phyloP scores from a whole-genome alignment of 1,139 yeast genomes.

The Candida tropicalis region DNA sequence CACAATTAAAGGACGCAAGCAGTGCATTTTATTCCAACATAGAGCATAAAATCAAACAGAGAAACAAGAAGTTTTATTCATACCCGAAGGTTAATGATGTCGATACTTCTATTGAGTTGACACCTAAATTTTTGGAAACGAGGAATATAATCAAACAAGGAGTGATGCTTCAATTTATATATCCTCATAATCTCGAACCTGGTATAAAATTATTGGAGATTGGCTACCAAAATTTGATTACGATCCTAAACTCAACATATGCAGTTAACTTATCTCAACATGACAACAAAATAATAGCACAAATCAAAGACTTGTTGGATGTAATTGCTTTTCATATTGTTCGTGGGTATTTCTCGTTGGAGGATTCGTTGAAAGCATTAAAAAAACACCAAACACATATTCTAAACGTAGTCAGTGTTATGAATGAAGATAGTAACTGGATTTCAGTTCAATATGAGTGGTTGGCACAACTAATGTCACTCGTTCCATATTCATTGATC shows the following conservation, averaged over 20 bases:
- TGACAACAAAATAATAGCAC: slow-evolving; percentile 31
- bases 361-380: slow-evolving; percentile 60
- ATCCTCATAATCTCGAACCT: slow-evolving; percentile 38
- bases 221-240: slow-evolving; percentile 37
- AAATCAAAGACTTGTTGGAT: slow-evolving; percentile 56
- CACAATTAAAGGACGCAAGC: slow-evolving; percentile 33
- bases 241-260: slow-evolving; percentile 22
- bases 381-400: slow-evolving; percentile 68
- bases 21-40: slow-evolving; percentile 38
- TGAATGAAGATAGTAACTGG: slow-evolving; percentile 35
- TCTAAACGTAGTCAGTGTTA: slow-evolving; percentile 33
- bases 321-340: slow-evolving; percentile 63
- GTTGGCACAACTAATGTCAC: slow-evolving; percentile 57
- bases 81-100: slow-evolving; percentile 28
- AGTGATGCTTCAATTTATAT: slow-evolving; percentile 34
- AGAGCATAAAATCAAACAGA: slow-evolving; percentile 35
- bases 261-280: slow-evolving; percentile 25
- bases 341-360: slow-evolving; percentile 62
- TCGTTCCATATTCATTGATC: slow-evolving; percentile 46
- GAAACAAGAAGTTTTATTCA: slow-evolving; percentile 42
- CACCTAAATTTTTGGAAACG: slow-evolving; percentile 44
- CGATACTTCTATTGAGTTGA: slow-evolving; percentile 34
- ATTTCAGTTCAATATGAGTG: slow-evolving; percentile 48
- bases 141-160: slow-evolving; percentile 44
- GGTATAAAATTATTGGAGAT: slow-evolving; percentile 33